phyloP scores from a whole-genome alignment of 1,139 yeast species.

The Yamadazyma siamensis region DNA sequence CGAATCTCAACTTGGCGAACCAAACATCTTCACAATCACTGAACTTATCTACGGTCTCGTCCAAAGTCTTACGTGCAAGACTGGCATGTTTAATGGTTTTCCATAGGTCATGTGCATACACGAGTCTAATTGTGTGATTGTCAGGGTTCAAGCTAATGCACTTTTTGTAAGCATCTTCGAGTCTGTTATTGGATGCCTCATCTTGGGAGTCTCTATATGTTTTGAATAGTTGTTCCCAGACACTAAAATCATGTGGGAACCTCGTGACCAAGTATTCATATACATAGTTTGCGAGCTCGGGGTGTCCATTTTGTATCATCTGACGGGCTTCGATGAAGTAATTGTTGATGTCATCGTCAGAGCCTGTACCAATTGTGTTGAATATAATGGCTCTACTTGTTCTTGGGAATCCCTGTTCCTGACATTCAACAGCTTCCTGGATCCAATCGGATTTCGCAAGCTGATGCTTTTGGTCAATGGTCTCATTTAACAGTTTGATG shows the following conservation, averaged over 20 bases:
- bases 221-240: conserved; percentile 56
- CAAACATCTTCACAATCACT: conserved; percentile 56
- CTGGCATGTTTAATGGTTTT: conserved; percentile 39
- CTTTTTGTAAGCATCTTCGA: no score
- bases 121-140: conserved; percentile 45
- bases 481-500: conserved; percentile 33
- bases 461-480: conserved; percentile 18
- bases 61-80: conserved; percentile 53
- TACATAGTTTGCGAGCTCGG: conserved; percentile 43
- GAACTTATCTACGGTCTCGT: conserved; percentile 36
- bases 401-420: conserved; percentile 29
- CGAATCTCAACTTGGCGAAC: conserved; percentile 70
- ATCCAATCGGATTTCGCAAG: conserved; percentile 43
- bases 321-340: conserved; percentile 42
- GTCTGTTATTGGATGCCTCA: no score
- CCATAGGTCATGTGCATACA: conserved; percentile 75
- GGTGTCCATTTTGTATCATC: conserved; percentile 21
- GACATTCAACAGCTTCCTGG: conserved; percentile 35
- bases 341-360: conserved; percentile 3
- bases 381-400: conserved; percentile 39
- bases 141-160: no score
- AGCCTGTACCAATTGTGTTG: conserved; percentile 16
- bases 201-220: not conserved
- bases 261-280: conserved; percentile 36
- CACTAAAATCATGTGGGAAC: conserved; percentile 45